Conservation (phyloP, 148 eudicot genomes). For the Rhododendron ovatum region DNA sequence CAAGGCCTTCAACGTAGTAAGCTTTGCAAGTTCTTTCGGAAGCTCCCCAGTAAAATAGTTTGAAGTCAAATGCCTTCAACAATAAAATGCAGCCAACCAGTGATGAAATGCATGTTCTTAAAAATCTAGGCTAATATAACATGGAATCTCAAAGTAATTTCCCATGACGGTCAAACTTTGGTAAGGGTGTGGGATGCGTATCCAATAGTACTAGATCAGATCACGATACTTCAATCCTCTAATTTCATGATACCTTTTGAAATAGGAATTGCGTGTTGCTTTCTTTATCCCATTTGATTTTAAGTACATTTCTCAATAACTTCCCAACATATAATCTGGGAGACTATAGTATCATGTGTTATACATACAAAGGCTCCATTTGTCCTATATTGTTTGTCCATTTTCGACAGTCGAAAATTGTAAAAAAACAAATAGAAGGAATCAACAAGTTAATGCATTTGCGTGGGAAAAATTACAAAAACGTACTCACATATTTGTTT, state of each 20-base stretch:
- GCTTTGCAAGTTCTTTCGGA: slow-evolving; percentile 22
- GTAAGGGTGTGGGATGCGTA: background rate
- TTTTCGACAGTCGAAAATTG: too few relatives aligned
- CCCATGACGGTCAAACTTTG: background rate
- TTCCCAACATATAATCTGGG: background rate
- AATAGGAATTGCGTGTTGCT: background rate
- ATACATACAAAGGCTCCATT: too few relatives aligned
- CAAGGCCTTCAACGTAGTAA: slow-evolving; percentile 32
- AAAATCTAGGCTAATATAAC: too few relatives aligned
- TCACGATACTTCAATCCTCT: background rate
- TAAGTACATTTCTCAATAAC: background rate
- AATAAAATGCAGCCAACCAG: background rate
- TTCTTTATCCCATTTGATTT: background rate
- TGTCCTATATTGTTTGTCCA: too few relatives aligned
- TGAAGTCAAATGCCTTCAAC: slow-evolving; percentile 26
- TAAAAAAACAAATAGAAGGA: too few relatives aligned
- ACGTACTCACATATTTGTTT: too few relatives aligned
- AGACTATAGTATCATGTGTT: background rate
- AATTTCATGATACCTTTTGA: background rate
- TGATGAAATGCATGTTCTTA: too few relatives aligned
- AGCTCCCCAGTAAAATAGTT: slow-evolving; percentile 35
- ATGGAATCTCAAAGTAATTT: too few relatives aligned
- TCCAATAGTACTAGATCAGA: background rate
- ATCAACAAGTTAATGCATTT: too few relatives aligned
- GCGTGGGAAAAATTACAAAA: too few relatives aligned